Conservation (phyloP, 192 early-diverging fungal species). For the Coemansia sp. region DNA sequence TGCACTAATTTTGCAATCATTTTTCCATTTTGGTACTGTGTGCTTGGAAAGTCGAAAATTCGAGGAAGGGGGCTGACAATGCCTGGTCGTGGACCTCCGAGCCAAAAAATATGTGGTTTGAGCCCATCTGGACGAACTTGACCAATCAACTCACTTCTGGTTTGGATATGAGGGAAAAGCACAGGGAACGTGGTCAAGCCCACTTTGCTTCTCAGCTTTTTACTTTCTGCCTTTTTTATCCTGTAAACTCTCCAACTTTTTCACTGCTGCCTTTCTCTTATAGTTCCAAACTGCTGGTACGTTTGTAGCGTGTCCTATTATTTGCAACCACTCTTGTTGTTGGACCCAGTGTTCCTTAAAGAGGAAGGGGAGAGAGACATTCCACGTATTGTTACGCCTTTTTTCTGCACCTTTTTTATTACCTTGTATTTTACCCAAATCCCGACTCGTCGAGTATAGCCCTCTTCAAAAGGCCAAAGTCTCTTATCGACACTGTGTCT, state of each 20-base stretch:
- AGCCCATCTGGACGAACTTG: not conserved
- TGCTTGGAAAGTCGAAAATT: too few relatives aligned
- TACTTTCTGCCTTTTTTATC: not conserved
- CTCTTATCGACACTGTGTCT: not conserved
- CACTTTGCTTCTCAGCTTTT: not conserved
- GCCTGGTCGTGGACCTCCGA: too few relatives aligned
- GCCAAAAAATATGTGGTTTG: too few relatives aligned
- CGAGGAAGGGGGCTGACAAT: too few relatives aligned
- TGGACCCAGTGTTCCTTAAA: not conserved
- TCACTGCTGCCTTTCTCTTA: not conserved
- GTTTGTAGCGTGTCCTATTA: slow-evolving; percentile 1
- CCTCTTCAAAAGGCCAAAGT: not conserved
- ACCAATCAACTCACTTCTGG: not conserved
- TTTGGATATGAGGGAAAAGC: not conserved
- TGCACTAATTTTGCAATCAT: too few relatives aligned
- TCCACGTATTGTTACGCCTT: not conserved
- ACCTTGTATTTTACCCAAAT: slow-evolving; percentile 4
- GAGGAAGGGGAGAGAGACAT: not conserved
- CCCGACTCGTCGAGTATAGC: too few relatives aligned
- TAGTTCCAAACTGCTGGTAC: slow-evolving; percentile 4
- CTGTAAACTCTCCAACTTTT: not conserved
- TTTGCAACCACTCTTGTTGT: not conserved
- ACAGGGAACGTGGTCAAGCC: not conserved
- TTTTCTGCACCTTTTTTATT: not conserved
- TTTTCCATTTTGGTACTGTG: too few relatives aligned